phyloP scores from a whole-genome alignment of 495 filamentous ascomycete species.

The Bryoglossum gracile region DNA sequence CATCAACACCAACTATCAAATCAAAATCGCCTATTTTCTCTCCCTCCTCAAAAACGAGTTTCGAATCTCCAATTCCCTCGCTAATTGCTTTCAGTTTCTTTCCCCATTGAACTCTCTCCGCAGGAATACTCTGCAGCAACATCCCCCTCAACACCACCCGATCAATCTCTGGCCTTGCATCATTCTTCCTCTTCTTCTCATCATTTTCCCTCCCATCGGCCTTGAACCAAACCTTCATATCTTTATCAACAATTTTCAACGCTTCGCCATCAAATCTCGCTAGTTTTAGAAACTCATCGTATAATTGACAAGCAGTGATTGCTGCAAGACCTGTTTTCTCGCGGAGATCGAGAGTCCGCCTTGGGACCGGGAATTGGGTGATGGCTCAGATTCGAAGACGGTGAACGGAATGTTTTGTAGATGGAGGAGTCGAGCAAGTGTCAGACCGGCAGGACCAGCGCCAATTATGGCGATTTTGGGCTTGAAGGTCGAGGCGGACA shows the following conservation, averaged over 20 bases:
- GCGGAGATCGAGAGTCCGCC: slow-evolving; percentile 53
- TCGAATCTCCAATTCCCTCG: slow-evolving; percentile 2
- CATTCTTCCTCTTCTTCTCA: neutral
- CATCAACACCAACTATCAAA: slow-evolving; percentile 42
- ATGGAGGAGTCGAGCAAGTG: slow-evolving; percentile 46
- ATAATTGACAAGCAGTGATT: slow-evolving; percentile 43
- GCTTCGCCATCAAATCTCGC: slow-evolving; percentile 45
- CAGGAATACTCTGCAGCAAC: slow-evolving; percentile 33
- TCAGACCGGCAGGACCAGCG: slow-evolving; percentile 47
- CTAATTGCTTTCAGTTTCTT: slow-evolving; percentile 33
- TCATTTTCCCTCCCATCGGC: neutral
- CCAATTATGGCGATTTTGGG: slow-evolving; percentile 52
- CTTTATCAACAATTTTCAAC: slow-evolving; percentile 33
- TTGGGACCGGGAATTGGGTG: slow-evolving; percentile 25
- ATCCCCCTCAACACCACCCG: slow-evolving; percentile 31
- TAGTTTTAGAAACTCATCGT: slow-evolving; percentile 38
- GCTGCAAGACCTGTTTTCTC: slow-evolving; percentile 41
- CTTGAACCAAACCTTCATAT: neutral
- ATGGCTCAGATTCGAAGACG: slow-evolving; percentile 31
- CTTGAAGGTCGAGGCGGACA: too few species aligned
- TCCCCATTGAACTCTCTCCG: slow-evolving; percentile 39
- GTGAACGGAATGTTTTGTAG: slow-evolving; percentile 29
- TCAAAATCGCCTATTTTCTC: slow-evolving; percentile 31
- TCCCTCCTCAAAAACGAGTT: neutral
- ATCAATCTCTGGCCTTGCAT: slow-evolving; percentile 38